Conservation (phyloP, 1,139 yeast genomes). For the Hanseniaspora sp. region DNA sequence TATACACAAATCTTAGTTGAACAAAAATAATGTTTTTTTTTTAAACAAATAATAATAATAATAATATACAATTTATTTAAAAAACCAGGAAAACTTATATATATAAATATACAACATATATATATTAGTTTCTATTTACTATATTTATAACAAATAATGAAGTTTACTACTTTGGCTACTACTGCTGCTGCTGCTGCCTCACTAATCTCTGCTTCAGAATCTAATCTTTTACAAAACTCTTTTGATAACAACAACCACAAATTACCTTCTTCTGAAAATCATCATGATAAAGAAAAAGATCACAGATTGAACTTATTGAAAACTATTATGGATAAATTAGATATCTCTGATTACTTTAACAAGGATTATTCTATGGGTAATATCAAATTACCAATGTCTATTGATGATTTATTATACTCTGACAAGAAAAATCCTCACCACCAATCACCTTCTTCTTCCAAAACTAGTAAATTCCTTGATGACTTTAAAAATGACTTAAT, state of each 20-base stretch:
- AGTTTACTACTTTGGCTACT: slow-evolving; percentile 13
- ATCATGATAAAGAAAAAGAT: neutral
- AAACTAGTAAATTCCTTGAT: neutral
- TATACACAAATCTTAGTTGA: no score
- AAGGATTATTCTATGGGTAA: slow-evolving; percentile 8
- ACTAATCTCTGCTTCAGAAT: slow-evolving; percentile 11
- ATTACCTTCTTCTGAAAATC: neutral
- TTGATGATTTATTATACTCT: slow-evolving; percentile 11
- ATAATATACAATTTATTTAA: no score
- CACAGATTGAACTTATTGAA: slow-evolving; percentile 14
- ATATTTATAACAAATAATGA: neutral
- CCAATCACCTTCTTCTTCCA: neutral
- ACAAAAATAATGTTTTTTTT: no score
- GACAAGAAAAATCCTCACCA: neutral
- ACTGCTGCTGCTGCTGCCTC: slow-evolving; percentile 13
- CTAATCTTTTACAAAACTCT: slow-evolving; percentile 10
- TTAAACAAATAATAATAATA: no score
- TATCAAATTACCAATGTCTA: slow-evolving; percentile 15
- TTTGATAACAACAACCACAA: slow-evolving; percentile 11
- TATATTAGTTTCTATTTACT: no score
- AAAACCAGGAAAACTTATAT: no score
- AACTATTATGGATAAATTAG: slow-evolving; percentile 14
- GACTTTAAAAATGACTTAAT: neutral
- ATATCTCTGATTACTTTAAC: slow-evolving; percentile 13
- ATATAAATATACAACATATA: no score